phyloP scores from a whole-genome alignment of 345 rosid genomes.

The Salix brachista region DNA sequence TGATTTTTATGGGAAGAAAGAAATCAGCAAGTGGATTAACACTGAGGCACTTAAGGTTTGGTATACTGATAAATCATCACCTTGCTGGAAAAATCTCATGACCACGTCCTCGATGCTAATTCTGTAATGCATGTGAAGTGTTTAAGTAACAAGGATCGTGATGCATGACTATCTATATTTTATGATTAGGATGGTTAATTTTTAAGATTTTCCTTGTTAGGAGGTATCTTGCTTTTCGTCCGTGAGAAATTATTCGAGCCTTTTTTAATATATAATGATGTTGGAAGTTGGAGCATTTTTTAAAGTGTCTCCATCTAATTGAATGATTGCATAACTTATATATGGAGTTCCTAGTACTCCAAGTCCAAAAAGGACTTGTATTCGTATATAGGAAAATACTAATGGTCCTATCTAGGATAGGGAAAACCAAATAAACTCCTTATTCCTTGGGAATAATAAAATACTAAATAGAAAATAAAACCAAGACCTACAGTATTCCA shows the following conservation, averaged over 20 bases:
- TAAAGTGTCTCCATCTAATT: not conserved
- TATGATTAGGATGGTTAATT: not conserved
- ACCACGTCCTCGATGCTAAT: not conserved
- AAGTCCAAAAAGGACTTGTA: not conserved
- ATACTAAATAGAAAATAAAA: not conserved
- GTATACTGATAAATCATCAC: not conserved
- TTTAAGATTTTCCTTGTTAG: not conserved
- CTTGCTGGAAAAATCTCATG: not conserved
- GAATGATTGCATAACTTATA: not conserved
- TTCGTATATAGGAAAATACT: too few species aligned
- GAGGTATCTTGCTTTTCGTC: not conserved
- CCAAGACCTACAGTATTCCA: not conserved
- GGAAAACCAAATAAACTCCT: not conserved
- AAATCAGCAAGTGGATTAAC: not conserved
- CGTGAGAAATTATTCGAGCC: not conserved
- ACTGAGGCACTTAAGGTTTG: not conserved
- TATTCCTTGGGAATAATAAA: not conserved
- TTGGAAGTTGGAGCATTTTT: not conserved
- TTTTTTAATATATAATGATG: not conserved
- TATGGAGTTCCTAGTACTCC: not conserved
- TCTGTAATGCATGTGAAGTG: not conserved
- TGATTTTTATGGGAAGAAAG: not conserved
- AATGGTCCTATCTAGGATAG: too few species aligned
- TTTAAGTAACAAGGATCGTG: not conserved
- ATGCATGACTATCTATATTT: not conserved